Evolutionary conservation across 2,329 filamentous ascomycete species (phyloP), one percentile per base, ranked within the genome.

Genomic region (Tolypocladium nubicola): DNA sequence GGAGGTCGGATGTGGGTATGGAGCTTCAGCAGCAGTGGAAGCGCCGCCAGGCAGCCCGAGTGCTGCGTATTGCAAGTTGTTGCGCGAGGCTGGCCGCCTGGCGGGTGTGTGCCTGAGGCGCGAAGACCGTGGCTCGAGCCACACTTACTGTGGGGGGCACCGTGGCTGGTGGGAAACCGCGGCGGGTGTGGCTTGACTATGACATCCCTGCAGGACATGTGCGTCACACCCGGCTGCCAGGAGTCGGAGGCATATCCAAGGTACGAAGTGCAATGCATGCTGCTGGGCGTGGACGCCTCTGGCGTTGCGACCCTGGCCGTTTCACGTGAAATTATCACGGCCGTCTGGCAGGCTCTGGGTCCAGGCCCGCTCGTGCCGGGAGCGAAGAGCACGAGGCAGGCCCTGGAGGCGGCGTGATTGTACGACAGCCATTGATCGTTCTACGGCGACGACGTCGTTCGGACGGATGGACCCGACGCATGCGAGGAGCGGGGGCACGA

Each of bases 21-120:
- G 67, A 71, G 69, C 68, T 71, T 67, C 62, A 60, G 58, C 61
- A 57, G 59, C 52, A 37, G 21, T 37, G 35, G 43, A 41, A 63
- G 61, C 62, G 62, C 70, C 62, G 62, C 70, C 72, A 75, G 73
- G 73, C 73, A 75, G 70, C 73, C 72, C 68, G 70, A 65, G 69
- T 75, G 73, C 72, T 75, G 72, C 72, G 73, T 71, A 57, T 60
- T 62, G 58, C 55, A 59, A 56, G 56, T 43, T 58, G 54, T 53
- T 50, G 47, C 56, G 60, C 65, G 61, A 68, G 65, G 66, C 66
- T 67, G 63, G 63, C 55, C n/a, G 39, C 23, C 49, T 45, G 58
- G 53, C 19, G 41, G 23, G 50, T 16, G 38, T 54, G 26, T 71
- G 69, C 69, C 69, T 71, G 63, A 71, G 69, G 69, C 63, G 56